phyloP scores from a whole-genome alignment of 768 basidiomycete genomes.

The Paxillus involutus region DNA sequence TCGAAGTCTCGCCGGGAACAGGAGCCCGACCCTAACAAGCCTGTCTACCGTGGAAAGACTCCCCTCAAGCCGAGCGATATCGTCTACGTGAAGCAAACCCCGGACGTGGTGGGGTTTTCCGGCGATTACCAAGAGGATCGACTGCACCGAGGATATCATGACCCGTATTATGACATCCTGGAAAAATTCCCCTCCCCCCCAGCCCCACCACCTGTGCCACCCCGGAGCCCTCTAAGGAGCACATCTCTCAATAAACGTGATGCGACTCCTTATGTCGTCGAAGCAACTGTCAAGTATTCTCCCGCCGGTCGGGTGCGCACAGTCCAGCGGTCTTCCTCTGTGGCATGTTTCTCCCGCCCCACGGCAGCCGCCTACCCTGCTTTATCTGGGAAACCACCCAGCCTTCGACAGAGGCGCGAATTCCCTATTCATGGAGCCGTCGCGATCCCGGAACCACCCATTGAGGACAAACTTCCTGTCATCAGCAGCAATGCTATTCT shows the following conservation, averaged over 20 bases:
- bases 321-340: conserved; percentile 6
- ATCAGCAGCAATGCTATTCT: background rate
- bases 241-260: background rate
- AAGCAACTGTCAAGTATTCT: background rate
- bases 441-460: background rate
- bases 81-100: conserved; percentile 4
- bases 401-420: background rate
- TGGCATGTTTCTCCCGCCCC: conserved; percentile 6
- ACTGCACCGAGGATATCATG: background rate
- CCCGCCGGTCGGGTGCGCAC: background rate
- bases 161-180: conserved; percentile 1
- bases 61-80: conserved; percentile 9
- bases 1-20: background rate
- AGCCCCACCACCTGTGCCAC: conserved; percentile 1
- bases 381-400: background rate
- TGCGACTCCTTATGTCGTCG: background rate
- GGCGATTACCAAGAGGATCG: background rate
- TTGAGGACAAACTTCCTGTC: background rate
- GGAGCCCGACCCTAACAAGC: background rate
- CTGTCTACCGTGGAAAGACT: conserved; percentile 10
- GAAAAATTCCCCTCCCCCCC: conserved; percentile 7
- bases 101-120: conserved; percentile 1
- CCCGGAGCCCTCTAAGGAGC: conserved; percentile 1
- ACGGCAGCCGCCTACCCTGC: conserved; percentile 2
- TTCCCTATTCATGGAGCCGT: background rate